Conservation (phyloP, 345 rosid genomes). For the Carallia brachiata region DNA sequence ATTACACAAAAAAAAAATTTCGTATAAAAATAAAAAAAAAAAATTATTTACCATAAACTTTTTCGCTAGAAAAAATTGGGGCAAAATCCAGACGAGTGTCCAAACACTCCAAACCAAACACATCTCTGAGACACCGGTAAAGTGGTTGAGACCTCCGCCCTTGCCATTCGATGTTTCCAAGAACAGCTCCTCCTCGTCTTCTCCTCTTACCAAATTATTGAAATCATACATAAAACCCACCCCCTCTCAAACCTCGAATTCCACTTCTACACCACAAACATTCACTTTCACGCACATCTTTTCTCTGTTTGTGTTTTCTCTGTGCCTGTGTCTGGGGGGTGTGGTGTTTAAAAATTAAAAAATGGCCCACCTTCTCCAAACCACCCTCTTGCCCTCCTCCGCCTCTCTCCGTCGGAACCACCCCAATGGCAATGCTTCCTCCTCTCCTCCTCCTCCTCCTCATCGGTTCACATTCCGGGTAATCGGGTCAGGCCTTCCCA, state of each 20-base stretch:
- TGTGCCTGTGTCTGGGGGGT: background rate
- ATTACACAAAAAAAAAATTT: no score
- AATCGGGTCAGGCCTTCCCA: slow-evolving; percentile 10
- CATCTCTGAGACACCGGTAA: slow-evolving; percentile 31
- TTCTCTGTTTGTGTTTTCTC: background rate
- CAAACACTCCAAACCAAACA: no score
- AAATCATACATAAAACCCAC: background rate
- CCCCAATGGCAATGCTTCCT: background rate
- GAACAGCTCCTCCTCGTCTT: background rate
- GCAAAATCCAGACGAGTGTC: background rate
- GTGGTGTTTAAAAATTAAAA: background rate
- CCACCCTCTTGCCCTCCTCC: slow-evolving; percentile 53
- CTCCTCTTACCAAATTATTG: background rate
- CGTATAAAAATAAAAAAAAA: no score
- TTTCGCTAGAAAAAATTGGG: no score
- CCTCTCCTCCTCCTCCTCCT: background rate
- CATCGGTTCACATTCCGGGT: slow-evolving; percentile 14
- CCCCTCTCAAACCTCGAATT: background rate
- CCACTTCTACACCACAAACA: background rate
- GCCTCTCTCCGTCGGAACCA: slow-evolving; percentile 28
- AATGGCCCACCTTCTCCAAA: slow-evolving; percentile 68
- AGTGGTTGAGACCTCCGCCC: slow-evolving; percentile 63
- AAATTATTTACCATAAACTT: no score
- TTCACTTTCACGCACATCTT: background rate
- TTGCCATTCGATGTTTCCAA: slow-evolving; percentile 62